Evolutionary conservation across 805 yeast genomes (phyloP), one percentile per base, ranked within the genome.

Genomic region (Metschnikowia santaceciliae): DNA sequence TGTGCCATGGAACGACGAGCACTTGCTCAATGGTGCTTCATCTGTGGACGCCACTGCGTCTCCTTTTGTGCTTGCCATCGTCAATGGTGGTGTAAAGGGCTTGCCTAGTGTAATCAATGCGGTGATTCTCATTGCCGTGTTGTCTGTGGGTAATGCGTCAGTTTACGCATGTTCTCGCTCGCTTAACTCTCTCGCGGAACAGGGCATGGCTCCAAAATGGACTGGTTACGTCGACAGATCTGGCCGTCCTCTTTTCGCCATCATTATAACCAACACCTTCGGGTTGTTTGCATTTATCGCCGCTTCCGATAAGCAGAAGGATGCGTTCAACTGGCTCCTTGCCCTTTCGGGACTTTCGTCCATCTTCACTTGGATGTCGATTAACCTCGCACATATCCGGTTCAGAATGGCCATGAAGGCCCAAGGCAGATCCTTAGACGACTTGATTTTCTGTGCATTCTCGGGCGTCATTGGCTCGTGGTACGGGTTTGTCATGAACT

Each of bases 41-140:
- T 74, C 78, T 36, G 71, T 69, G 22, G 81, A 81, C 56, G 78
- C 81, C 39, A 68, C 83, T 30, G 84, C 88, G 30, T 86, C 91
- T 15, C 92, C 92, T 23, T 86, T 85, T 63, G 91, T 86, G 57
- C 77, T 86, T 66, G 90, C 91, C 38, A 80, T 85, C 50, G 71
- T 76, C 32, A 70, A 76, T 48, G 86, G 81, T 30, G 84, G 86
- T 58, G 81, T 86, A 56, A 71, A 70, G 45, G 86, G 81, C 39
- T 75, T 85, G 45, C 91, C 91, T 47, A 81, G 84, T 47, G 79
- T 86, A 54, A 84, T 86, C 73, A 86, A 86, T 63, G 88, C 82
- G 19, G 89, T 86, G 40, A 84, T 86, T 57, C 72, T 86, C 70
- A 67, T 86, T 51, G 83, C 91, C 3, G 89, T 86, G 26, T 67